Conservation (phyloP, 2,329 filamentous ascomycete species). For the Pseudogymnoascus destructans region DNA sequence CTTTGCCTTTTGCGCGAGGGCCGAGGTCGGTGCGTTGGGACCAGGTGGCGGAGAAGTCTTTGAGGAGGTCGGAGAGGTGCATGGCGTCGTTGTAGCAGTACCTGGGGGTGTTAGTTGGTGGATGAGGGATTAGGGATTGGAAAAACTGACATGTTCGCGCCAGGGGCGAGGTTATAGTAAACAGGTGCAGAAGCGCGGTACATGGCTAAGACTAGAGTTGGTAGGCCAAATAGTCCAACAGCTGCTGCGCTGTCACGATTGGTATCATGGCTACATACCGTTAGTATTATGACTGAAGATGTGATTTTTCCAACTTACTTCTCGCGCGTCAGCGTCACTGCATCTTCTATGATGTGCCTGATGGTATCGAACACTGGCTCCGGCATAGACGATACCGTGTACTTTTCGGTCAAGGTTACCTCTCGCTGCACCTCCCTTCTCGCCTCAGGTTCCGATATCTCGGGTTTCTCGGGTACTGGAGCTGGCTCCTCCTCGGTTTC, state of each 20-base stretch:
- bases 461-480: background rate
- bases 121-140: background rate
- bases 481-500: slow-evolving; percentile 14
- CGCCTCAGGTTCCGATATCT: background rate
- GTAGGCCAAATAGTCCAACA: slow-evolving; percentile 56
- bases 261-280: slow-evolving; percentile 28
- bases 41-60: slow-evolving; percentile 38
- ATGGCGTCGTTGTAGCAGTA: slow-evolving; percentile 55
- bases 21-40: slow-evolving; percentile 39
- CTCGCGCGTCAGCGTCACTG: slow-evolving; percentile 42
- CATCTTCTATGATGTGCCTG: slow-evolving; percentile 45
- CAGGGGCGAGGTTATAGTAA: slow-evolving; percentile 51
- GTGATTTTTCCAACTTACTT: slow-evolving; percentile 26
- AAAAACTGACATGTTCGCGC: slow-evolving; percentile 48
- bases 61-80: slow-evolving; percentile 46
- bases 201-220: slow-evolving; percentile 61
- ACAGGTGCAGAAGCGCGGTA: slow-evolving; percentile 65
- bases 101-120: slow-evolving; percentile 28
- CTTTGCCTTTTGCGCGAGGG: slow-evolving; percentile 37
- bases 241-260: slow-evolving; percentile 55
- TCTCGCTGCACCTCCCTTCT: slow-evolving; percentile 35
- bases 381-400: slow-evolving; percentile 79
- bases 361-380: slow-evolving; percentile 61
- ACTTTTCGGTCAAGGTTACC: slow-evolving; percentile 70
- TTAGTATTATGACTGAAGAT: slow-evolving; percentile 10